Evolutionary conservation across 2,329 filamentous ascomycete genomes (phyloP), one percentile per base, ranked within the genome.

Genomic region (Botrytis aclada): DNA sequence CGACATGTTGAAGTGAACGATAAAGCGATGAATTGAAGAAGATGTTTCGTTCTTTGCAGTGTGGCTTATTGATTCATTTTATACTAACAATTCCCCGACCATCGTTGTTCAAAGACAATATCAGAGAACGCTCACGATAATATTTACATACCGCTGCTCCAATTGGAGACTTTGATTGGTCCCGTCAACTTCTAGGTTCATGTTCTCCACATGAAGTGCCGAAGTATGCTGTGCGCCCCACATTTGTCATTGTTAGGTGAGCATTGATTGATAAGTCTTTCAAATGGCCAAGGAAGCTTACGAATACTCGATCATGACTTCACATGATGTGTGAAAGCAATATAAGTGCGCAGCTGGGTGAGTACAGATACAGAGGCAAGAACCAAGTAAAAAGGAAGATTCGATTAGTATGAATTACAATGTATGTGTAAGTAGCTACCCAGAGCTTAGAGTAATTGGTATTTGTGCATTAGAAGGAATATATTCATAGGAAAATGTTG

Each of bases 231-330:
- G 25, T 39, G 25, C 12, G 34, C 34, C 22, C 64, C 64, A 41
- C 20, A 54, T 67, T 54, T 67, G 25, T 67, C 45, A 67, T 67
- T 39, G 34, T 29, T 67, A 54, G 45, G 54, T 67, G 64, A 67
- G 64, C 45, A 67, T 67, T 67, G 29, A 67, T 67, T 67, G 29
- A 29, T 54, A 54, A 67, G 45, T 37, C 45, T 54, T 66, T 10
- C 7, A 37, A 47, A 65, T 22, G 18, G 0, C 41, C 22, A 9
- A 7, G 62, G 7, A 45, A 8, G 14, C 41, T 20, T 16, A 45
- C n/a, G 14, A 51, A 51, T 16, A 51, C 22, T 20, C 22, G 2
- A 51, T 51, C 14, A 25, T 37, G 64, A 54, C 32, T 66, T 29
- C 16, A 39, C 39, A 3, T 29, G 14, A n/a, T 18, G 25, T 51